Evolutionary conservation across 2,329 filamentous ascomycete genomes (phyloP), one percentile per base, ranked within the genome.

Genomic region (Aspergillus ochraceoroseus): DNA sequence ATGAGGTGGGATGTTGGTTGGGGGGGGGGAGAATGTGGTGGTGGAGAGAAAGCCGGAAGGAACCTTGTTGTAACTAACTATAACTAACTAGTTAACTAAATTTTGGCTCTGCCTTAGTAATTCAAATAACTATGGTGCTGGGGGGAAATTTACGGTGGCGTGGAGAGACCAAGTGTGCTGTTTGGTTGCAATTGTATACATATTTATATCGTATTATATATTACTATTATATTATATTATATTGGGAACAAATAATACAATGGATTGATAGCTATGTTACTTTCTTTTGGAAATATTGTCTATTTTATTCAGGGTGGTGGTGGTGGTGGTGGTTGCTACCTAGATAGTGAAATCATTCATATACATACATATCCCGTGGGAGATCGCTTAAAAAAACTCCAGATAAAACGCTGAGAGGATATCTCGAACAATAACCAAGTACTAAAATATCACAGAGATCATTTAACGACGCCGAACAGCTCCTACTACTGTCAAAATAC

Each of bases 401-500:
- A 18, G 5, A 27, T 17, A 13, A 8, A 32, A 30, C 26, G 18
- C 28, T 27, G 29, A 19, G 38, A 29, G 46, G 48, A 47, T 54
- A 54, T 54, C 46, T 48, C 33, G 26, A 42, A 35, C 37, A 40
- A 8, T 9, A 12, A 18, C 13, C 9, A 46, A 31, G 11, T 22
- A 28, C 35, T 13, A 29, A n/a, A 37, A 38, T 15, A 27, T 33
- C 9, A 5, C 5, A 14, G 18, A 32, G 23, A 43, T 32, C 18
- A 13, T 41, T 55, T 44, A 64, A 34, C 47, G 48, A 22, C 47
- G 57, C 29, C 57, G 56, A 34, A 58, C 64, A 36, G 67, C 59
- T 0, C 89, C 89, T 7, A 70, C 79, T 11, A 95, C 77, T 34
- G 81, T 67, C 55, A 90, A 75, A 25, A 77, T 75, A 0, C 88